Conservation (phyloP, 169 alveolate species). For the Blepharisma undulans region DNA sequence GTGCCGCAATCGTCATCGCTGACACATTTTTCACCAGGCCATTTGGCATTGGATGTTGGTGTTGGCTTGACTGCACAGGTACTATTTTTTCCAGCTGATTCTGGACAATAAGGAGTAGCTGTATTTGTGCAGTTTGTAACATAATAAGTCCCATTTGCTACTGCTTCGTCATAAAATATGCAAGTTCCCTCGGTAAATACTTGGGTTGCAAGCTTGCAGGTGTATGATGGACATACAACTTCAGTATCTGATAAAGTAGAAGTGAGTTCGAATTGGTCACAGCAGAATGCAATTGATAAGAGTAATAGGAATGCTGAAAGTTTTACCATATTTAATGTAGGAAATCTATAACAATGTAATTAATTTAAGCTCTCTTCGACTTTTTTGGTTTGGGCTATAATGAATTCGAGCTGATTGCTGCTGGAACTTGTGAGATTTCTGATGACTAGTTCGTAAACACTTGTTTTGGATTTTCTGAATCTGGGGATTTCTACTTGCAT, state of each 20-base stretch:
- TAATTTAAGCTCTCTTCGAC: not conserved
- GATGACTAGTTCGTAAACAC: not conserved
- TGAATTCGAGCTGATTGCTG: not conserved
- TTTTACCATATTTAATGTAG: not conserved
- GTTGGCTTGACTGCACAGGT: not conserved
- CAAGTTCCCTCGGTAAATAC: not conserved
- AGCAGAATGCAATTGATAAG: not conserved
- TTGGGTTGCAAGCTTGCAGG: not conserved
- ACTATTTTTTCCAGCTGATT: not conserved
- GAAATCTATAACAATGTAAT: not conserved
- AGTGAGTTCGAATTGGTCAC: not conserved
- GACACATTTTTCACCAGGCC: constrained; percentile 3
- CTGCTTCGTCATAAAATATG: not conserved
- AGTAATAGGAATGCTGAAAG: not conserved
- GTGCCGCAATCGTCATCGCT: not conserved
- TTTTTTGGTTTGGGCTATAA: not conserved
- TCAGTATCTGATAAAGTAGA: not conserved
- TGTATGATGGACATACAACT: not conserved
- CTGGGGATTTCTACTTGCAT: not conserved
- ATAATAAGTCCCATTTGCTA: not conserved
- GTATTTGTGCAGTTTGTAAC: not conserved
- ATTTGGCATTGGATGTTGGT: not conserved
- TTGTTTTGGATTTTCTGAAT: not conserved
- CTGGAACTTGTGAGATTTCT: not conserved
- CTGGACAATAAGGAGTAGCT: not conserved